Evolutionary conservation across 148 eudicot genomes (phyloP).

Genomic region (Cornus controversa): DNA sequence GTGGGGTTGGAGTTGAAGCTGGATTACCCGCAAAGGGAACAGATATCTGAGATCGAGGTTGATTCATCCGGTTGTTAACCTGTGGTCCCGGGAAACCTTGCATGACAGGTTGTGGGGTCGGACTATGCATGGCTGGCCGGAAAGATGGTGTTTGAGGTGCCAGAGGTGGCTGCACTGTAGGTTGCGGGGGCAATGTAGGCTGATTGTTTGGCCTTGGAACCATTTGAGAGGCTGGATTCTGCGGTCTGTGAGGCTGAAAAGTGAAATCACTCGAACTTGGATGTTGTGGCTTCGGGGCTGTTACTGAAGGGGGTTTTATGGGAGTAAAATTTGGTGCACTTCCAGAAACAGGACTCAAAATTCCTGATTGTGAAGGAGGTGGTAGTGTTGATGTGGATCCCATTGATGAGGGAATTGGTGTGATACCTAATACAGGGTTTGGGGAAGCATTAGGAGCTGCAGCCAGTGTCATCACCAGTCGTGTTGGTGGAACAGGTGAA

Average conservation of each 20-base stretch:
- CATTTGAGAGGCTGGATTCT: constrained; percentile 35
- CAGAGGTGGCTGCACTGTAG: constrained; percentile 33
- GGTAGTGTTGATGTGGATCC: constrained; percentile 26
- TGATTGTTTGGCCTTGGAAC: constrained; percentile 33
- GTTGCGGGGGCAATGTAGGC: constrained; percentile 23
- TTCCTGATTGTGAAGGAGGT: constrained; percentile 24
- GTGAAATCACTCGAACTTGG: constrained; percentile 57
- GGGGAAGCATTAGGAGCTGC: constrained; percentile 16
- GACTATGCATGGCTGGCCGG: constrained; percentile 39
- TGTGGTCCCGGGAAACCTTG: constrained; percentile 48
- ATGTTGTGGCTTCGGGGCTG: constrained; percentile 38
- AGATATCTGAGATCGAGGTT: constrained; percentile 20
- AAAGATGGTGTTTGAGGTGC: constrained; percentile 44
- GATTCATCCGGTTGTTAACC: constrained; percentile 43
- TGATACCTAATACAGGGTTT: constrained; percentile 14
- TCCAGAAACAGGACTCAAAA: constrained; percentile 22
- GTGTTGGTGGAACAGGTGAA: constrained; percentile 21
- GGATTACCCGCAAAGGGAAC: constrained; percentile 12
- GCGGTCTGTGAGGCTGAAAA: constrained; percentile 58
- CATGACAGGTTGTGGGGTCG: constrained; percentile 24
- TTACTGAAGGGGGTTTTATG: constrained; percentile 28
- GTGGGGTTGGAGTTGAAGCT: constrained; percentile 4
- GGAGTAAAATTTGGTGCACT: constrained; percentile 43
- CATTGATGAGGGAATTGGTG: constrained; percentile 30
- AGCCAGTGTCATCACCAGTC: constrained; percentile 13